Percentiles rank a stretch among this genome's conserved stretches.
These are phyloP conservation scores for Ganoderma resinaceum DNA, from an alignment of 1,284 basidiomycete genomes.

Conservation along the genomic window DNA sequence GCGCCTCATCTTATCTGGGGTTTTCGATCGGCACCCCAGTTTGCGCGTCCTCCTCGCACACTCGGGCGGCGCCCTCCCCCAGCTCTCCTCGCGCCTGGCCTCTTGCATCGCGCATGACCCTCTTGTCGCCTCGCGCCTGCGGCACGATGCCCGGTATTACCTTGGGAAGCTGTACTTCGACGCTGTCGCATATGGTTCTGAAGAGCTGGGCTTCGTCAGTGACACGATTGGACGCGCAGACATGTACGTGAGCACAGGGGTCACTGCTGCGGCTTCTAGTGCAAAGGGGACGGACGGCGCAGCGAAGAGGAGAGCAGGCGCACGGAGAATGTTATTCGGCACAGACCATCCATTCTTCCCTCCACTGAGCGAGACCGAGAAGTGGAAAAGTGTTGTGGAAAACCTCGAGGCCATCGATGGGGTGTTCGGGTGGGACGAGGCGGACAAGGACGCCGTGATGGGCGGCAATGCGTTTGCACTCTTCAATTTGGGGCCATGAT, in stretches of 20 bases:
- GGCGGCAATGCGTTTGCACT: slow-evolving; percentile 76
- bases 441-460: slow-evolving; percentile 68
- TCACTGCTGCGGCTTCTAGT: slow-evolving; percentile 39
- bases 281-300: slow-evolving; percentile 21
- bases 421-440: slow-evolving; percentile 66
- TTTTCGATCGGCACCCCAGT: slow-evolving; percentile 77
- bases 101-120: slow-evolving; percentile 88
- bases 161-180: slow-evolving; percentile 83
- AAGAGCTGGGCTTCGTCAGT: slow-evolving; percentile 81
- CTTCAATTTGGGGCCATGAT: slow-evolving; percentile 50
- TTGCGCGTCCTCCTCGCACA: slow-evolving; percentile 84
- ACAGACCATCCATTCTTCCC: slow-evolving; percentile 94
- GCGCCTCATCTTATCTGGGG: slow-evolving; percentile 81
- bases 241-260: slow-evolving; percentile 50
- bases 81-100: slow-evolving; percentile 81
- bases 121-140: slow-evolving; percentile 71
- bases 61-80: slow-evolving; percentile 83
- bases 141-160: slow-evolving; percentile 86
- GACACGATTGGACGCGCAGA: slow-evolving; percentile 69
- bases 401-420: slow-evolving; percentile 80
- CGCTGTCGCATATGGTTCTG: slow-evolving; percentile 84
- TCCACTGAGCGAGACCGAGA: slow-evolving; percentile 70
- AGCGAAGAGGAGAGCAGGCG: slow-evolving; percentile 43
- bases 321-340: slow-evolving; percentile 77
- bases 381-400: slow-evolving; percentile 85